Evolutionary conservation across 768 basidiomycete species (phyloP).

Genomic region (Russula olivacea): DNA sequence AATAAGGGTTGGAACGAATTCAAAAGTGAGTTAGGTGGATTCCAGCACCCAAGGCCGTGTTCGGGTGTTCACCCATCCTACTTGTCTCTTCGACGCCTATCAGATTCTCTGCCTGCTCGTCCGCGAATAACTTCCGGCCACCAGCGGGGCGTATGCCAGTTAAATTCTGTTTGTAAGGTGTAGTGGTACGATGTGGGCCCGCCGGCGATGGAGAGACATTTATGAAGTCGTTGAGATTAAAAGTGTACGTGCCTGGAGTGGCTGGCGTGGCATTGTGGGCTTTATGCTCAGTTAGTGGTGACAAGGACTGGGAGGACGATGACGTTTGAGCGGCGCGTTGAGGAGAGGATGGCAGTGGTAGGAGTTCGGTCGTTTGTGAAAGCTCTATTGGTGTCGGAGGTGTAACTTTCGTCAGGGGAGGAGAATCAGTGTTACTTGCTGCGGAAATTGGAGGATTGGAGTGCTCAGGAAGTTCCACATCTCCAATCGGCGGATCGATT

Average conservation of each 20-base stretch:
- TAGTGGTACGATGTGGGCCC: conserved; percentile 16
- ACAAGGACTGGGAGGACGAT: conserved; percentile 8
- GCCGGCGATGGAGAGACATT: conserved; percentile 27
- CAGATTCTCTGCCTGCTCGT: conserved; percentile 22
- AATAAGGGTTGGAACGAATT: conserved; percentile 9
- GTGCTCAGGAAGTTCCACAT: conserved; percentile 13
- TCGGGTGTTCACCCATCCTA: conserved; percentile 15
- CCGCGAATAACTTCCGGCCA: conserved; percentile 25
- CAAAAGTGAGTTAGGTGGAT: conserved; percentile 25
- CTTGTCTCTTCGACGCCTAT: conserved; percentile 15
- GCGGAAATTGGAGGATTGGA: background rate
- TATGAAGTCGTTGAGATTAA: conserved; percentile 27
- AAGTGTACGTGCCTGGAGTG: conserved; percentile 26
- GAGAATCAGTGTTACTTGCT: background rate
- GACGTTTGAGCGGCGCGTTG: conserved; percentile 3
- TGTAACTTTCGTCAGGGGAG: conserved; percentile 21
- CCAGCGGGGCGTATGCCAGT: conserved; percentile 23
- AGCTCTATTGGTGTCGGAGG: conserved; percentile 24
- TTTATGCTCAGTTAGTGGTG: conserved; percentile 17
- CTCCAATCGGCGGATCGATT: conserved; percentile 9
- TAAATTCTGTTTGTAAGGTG: conserved; percentile 20
- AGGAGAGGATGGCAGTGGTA: conserved; percentile 20
- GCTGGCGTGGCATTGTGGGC: conserved; percentile 17
- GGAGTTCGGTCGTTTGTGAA: conserved; percentile 4
- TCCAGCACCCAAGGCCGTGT: conserved; percentile 24